These are phyloP conservation scores for Schoenoplectus triqueter DNA, from an alignment of 202 grass and related monocot species.

Conservation along the genomic window DNA sequence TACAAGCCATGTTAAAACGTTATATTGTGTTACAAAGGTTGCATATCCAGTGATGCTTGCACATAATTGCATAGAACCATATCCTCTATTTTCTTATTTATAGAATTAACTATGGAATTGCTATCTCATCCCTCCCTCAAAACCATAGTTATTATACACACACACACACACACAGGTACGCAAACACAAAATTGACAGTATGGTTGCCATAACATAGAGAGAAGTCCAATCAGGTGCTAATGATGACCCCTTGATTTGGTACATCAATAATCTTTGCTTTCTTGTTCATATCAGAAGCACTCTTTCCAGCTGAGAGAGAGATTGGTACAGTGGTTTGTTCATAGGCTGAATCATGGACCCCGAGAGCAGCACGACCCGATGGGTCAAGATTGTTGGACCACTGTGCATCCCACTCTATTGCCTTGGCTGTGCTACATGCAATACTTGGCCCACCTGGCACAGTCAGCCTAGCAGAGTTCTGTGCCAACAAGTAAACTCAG, in stretches of 20 bases:
- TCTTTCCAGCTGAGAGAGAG: constrained; percentile 35
- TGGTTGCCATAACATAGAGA: constrained; percentile 5
- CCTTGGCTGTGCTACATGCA: constrained; percentile 94
- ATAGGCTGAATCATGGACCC: constrained; percentile 65
- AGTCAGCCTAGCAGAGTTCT: constrained; percentile 85
- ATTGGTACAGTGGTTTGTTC: constrained; percentile 17
- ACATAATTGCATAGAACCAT: constrained; percentile 63
- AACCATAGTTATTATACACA: constrained; percentile 10
- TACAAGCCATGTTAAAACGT: not conserved
- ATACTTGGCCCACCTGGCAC: constrained; percentile 91
- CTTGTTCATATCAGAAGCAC: constrained; percentile 40
- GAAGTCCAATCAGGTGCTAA: constrained; percentile 35
- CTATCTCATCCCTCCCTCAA: not conserved
- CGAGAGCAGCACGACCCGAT: constrained; percentile 68
- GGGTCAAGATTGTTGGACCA: constrained; percentile 88
- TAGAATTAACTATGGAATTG: constrained; percentile 19
- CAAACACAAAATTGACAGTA: constrained; percentile 25
- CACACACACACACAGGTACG: constrained; percentile 16
- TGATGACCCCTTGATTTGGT: constrained; percentile 33
- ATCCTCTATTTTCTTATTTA: constrained; percentile 58
- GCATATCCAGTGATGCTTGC: constrained; percentile 65
- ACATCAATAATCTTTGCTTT: constrained; percentile 48
- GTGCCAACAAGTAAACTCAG: constrained; percentile 24
- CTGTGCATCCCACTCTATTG: constrained; percentile 89
- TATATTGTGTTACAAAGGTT: constrained; percentile 35